Conservation (phyloP, 1,139 yeast species). For the Taphrina sp. region DNA sequence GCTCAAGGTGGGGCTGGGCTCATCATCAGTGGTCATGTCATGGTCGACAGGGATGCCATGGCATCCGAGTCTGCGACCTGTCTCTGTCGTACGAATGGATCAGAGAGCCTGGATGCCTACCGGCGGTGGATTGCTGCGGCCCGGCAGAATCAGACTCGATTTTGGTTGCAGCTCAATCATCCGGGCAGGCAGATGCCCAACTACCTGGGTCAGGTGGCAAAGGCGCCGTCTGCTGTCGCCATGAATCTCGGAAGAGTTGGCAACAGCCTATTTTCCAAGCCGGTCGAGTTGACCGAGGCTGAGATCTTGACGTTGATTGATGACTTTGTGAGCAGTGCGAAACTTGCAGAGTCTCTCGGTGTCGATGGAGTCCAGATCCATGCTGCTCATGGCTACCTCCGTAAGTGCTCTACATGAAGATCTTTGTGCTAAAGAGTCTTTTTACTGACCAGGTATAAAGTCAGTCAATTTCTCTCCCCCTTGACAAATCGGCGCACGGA, state of each 20-base stretch:
- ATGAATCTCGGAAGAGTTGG: neutral
- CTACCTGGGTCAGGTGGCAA: neutral
- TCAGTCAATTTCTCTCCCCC: conserved; percentile 59
- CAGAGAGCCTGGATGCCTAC: neutral
- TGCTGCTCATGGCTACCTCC: conserved; percentile 66
- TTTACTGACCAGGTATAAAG: too few species aligned
- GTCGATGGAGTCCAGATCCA: conserved; percentile 70
- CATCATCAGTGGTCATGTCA: neutral
- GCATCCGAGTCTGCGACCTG: neutral
- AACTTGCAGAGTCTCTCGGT: conserved; percentile 56
- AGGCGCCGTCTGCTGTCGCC: conserved; percentile 1
- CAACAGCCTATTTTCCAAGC: neutral
- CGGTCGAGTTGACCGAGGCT: neutral
- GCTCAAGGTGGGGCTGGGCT: neutral
- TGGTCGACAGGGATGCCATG: neutral
- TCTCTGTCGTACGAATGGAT: too few species aligned
- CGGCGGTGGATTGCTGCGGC: neutral
- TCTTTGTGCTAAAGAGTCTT: too few species aligned
- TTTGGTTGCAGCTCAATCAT: neutral
- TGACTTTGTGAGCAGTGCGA: conserved; percentile 50
- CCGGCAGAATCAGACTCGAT: neutral
- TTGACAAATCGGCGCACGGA: conserved; percentile 60
- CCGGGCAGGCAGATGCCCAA: conserved; percentile 1
- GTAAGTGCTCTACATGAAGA: too few species aligned
- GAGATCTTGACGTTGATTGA: conserved; percentile 42